These are phyloP conservation scores for Mycena metata DNA, from an alignment of 768 basidiomycete genomes.

Conservation along the genomic window DNA sequence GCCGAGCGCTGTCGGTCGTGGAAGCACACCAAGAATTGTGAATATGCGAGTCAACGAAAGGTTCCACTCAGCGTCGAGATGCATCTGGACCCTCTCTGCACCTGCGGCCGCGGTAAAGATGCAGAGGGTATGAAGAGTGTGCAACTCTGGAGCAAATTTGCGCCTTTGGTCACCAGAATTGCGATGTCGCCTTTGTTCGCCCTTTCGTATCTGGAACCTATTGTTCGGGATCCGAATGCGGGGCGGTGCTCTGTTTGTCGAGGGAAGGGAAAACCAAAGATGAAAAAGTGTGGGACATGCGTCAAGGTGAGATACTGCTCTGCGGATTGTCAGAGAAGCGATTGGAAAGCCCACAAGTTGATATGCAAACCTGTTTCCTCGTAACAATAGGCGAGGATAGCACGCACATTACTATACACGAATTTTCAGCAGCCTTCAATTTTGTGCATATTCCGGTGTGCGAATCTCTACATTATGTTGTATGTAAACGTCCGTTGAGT, in stretches of 20 bases:
- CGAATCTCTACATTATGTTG: background rate
- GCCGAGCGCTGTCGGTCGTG: conserved; percentile 69
- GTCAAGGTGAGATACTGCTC: conserved; percentile 40
- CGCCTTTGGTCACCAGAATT: conserved; percentile 60
- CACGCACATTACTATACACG: too few relatives aligned
- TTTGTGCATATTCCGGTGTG: too few relatives aligned
- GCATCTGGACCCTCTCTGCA: conserved; percentile 60
- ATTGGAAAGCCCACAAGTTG: conserved; percentile 53
- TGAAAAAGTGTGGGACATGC: conserved; percentile 46
- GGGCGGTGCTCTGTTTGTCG: conserved; percentile 48
- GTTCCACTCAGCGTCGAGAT: conserved; percentile 57
- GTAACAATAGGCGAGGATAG: background rate
- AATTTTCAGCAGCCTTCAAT: too few relatives aligned
- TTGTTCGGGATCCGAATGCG: conserved; percentile 41
- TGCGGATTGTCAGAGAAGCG: conserved; percentile 50
- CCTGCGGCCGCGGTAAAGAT: conserved; percentile 66
- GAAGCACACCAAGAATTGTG: conserved; percentile 62
- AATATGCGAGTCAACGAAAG: conserved; percentile 51
- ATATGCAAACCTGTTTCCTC: conserved; percentile 12
- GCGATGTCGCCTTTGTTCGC: conserved; percentile 66
- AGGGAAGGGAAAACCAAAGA: conserved; percentile 46
- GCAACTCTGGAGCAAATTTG: conserved; percentile 54
- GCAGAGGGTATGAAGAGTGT: conserved; percentile 52
- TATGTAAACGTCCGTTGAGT: background rate
- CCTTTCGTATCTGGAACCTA: conserved; percentile 57